These are phyloP conservation scores for Alternaria tenuissima DNA, from an alignment of 2,329 filamentous ascomycete species.

Conservation along the genomic window DNA sequence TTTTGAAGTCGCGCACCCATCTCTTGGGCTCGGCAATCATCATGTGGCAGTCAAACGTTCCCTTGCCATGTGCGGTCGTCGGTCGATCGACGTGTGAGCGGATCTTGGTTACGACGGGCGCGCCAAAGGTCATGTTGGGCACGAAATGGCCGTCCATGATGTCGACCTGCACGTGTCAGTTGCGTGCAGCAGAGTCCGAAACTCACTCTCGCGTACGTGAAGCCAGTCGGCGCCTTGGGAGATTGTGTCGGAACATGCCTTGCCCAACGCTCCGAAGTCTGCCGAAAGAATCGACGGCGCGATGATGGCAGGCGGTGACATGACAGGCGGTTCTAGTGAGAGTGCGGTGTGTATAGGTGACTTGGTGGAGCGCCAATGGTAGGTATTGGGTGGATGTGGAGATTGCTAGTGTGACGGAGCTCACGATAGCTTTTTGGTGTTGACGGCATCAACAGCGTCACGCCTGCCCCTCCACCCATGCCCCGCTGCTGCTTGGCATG, in stretches of 20 bases:
- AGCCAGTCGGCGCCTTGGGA: slow-evolving; percentile 73
- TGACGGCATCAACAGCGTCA: slow-evolving; percentile 36
- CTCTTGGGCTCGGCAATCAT: slow-evolving; percentile 99
- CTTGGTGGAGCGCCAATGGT: slow-evolving; percentile 28
- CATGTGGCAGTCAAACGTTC: slow-evolving; percentile 99
- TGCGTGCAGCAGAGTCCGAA: slow-evolving; percentile 6
- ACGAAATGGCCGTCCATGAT: slow-evolving; percentile 99
- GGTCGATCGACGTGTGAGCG: slow-evolving; percentile 83
- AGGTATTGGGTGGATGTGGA: slow-evolving; percentile 24
- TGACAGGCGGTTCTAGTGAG: slow-evolving; percentile 55
- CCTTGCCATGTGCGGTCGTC: slow-evolving; percentile 72
- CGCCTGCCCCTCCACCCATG: slow-evolving; percentile 28
- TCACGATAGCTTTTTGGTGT: slow-evolving; percentile 46
- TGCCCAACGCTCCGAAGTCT: slow-evolving; percentile 89
- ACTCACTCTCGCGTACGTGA: slow-evolving; percentile 41
- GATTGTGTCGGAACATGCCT: slow-evolving; percentile 87
- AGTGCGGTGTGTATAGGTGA: slow-evolving; percentile 11
- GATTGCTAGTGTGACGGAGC: slow-evolving; percentile 33
- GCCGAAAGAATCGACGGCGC: slow-evolving; percentile 98
- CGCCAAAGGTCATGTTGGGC: slow-evolving; percentile 96
- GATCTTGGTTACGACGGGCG: slow-evolving; percentile 94
- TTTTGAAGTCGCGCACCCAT: slow-evolving; percentile 96
- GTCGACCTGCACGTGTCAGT: slow-evolving; percentile 87
- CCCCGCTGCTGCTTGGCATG: slow-evolving; percentile 28
- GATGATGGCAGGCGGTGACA: slow-evolving; percentile 93